Evolutionary conservation across 192 early-diverging fungal genomes (phyloP).

Genomic region (Globomyces pollinis-pini): DNA sequence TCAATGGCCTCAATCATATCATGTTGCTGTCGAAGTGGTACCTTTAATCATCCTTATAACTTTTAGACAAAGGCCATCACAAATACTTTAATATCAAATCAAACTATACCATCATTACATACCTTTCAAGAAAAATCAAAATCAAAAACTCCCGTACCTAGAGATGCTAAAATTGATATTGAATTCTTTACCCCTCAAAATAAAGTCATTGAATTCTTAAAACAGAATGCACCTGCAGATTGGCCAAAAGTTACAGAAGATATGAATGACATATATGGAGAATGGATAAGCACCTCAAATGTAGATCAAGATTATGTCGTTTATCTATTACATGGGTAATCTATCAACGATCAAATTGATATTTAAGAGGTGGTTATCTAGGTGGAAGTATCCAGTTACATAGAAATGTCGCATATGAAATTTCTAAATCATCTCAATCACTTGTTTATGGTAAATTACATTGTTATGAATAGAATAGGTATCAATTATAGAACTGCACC

Average conservation of each 20-base stretch:
- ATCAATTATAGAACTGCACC: slow-evolving; percentile 79
- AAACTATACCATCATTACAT: too few species aligned
- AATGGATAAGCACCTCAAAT: neutral
- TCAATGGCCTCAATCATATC: too few species aligned
- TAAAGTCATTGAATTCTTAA: slow-evolving; percentile 7
- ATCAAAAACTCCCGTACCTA: neutral
- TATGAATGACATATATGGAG: neutral
- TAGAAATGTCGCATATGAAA: neutral
- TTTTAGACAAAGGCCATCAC: too few species aligned
- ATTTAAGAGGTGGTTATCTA: slow-evolving; percentile 11
- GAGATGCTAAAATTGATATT: neutral
- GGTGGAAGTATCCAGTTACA: neutral
- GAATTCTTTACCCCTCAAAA: neutral
- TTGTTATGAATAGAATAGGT: slow-evolving; percentile 21
- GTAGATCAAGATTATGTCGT: neutral
- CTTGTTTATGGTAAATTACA: slow-evolving; percentile 15
- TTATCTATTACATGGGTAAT: slow-evolving; percentile 8
- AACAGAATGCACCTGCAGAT: slow-evolving; percentile 1
- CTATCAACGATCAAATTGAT: too few species aligned
- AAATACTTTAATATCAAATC: too few species aligned
- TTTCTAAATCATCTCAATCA: neutral
- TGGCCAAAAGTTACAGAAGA: neutral
- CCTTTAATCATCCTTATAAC: too few species aligned
- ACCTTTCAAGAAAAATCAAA: too few species aligned
- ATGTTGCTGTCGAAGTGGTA: too few species aligned